phyloP scores from a whole-genome alignment of 2,329 filamentous ascomycete genomes.

The Curvularia sp. region DNA sequence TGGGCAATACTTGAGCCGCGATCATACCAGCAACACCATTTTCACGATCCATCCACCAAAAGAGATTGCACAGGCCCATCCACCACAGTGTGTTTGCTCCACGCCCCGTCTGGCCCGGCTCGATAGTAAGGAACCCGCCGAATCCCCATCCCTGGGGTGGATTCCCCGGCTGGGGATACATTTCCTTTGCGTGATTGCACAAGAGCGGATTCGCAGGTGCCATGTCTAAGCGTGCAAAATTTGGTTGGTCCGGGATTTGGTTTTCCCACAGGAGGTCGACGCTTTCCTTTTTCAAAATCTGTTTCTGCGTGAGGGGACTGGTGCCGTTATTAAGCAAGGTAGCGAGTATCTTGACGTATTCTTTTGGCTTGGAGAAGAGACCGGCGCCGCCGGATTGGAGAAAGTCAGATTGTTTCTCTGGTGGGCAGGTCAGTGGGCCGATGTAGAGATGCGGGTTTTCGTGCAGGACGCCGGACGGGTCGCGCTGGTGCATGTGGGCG shows the following conservation, averaged over 20 bases:
- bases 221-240: slow-evolving; percentile 57
- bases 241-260: slow-evolving; percentile 61
- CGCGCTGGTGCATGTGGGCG: slow-evolving; percentile 64
- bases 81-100: slow-evolving; percentile 61
- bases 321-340: slow-evolving; percentile 69
- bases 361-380: slow-evolving; percentile 64
- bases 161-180: slow-evolving; percentile 58
- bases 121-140: slow-evolving; percentile 61
- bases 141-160: slow-evolving; percentile 71
- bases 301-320: slow-evolving; percentile 61
- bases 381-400: slow-evolving; percentile 70
- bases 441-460: slow-evolving; percentile 61
- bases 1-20: slow-evolving; percentile 38
- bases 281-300: slow-evolving; percentile 63
- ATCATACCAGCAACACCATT: slow-evolving; percentile 57
- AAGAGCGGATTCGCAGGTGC: slow-evolving; percentile 58
- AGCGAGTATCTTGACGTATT: slow-evolving; percentile 68
- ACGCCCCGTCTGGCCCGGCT: slow-evolving; percentile 59
- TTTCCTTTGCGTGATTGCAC: slow-evolving; percentile 57
- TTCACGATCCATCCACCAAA: slow-evolving; percentile 69
- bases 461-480: slow-evolving; percentile 48
- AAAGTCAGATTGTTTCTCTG: slow-evolving; percentile 54
- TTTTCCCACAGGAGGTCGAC: slow-evolving; percentile 71
- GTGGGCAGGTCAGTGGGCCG: slow-evolving; percentile 53
- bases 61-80: slow-evolving; percentile 67